Evolutionary conservation across 148 eudicot genomes (phyloP), one percentile per base, ranked within the genome.

Genomic region (Fagopyrum tataricum): DNA sequence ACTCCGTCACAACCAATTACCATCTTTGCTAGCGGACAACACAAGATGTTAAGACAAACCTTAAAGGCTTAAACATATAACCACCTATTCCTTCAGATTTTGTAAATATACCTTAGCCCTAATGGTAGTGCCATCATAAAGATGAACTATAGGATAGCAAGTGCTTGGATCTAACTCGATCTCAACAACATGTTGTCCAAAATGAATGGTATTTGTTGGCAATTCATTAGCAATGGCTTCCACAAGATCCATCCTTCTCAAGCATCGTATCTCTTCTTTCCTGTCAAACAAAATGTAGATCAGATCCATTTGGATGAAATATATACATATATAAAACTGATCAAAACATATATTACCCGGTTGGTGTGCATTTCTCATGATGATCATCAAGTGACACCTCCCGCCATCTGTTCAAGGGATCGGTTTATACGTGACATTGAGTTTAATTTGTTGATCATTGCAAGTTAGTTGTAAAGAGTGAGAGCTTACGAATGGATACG

Each of bases 401-500:
- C 15, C 21, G 64, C 31, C 21, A n/a, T 18, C 31, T 58, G 64
- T 20, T 58, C 64, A 58, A 15, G n/a, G n/a, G n/a, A 12, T 46
- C 10, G n/a, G 14, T 58, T 31, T n/a, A n/a, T n/a, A n/a, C n/a
- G n/a, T n/a, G n/a, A n/a, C n/a, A n/a, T n/a, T 31, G 37, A 31
- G 37, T 31, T n/a, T n/a, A n/a, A 31, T 31, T 31, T 3, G 37
- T 31, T 31, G 37, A 31, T 31, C 37, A 31, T 31, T 31, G 37
- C 37, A 31, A 31, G 37, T 31, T 31, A 31, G 37, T 31, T 31
- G 2, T 0, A 31, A 3, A 31, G 37, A 31, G 37, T 31, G 49
- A 46, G 13, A 13, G 49, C 49, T 3, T 86, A 93, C 98, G 96
- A 91, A 85, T 88, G 85, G 76, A 94, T 85, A 75, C 84, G 85